Percentiles rank a stretch among this genome's conserved stretches.
Conservation (phyloP, 2,329 filamentous ascomycete species). For the Verticillium zaregamsianum region DNA sequence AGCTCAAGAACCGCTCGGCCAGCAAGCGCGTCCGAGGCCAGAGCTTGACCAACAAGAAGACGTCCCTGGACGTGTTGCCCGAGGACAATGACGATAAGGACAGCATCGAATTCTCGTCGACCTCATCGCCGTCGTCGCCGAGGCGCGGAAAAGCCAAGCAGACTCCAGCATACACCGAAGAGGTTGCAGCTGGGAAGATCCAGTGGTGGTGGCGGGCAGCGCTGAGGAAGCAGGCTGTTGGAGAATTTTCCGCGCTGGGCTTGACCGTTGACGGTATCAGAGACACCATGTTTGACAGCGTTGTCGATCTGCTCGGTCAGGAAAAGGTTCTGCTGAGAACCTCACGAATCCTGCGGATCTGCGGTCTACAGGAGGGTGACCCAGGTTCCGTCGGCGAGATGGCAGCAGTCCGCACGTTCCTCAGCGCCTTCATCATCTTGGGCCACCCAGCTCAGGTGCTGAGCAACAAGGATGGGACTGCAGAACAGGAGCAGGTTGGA, state of each 20-base stretch:
- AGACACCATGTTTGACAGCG: conserved; percentile 69
- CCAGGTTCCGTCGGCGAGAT: conserved; percentile 62
- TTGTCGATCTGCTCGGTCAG: conserved; percentile 63
- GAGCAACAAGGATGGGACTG: conserved; percentile 64
- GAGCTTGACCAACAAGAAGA: conserved; percentile 29
- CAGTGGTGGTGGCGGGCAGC: conserved; percentile 66
- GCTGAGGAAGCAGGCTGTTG: conserved; percentile 54
- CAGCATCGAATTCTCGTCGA: conserved; percentile 34
- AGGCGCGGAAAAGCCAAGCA: conserved; percentile 44
- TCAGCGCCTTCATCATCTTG: conserved; percentile 76
- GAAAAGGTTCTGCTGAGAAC: conserved; percentile 63
- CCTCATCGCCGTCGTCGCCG: conserved; percentile 26
- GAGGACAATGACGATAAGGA: conserved; percentile 32
- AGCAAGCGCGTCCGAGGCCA: conserved; percentile 49
- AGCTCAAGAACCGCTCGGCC: conserved; percentile 53
- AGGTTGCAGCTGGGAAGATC: conserved; percentile 61
- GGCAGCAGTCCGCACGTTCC: conserved; percentile 68
- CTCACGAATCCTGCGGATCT: conserved; percentile 63
- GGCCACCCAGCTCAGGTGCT: conserved; percentile 76
- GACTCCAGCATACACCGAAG: conserved; percentile 43
- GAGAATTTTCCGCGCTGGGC: conserved; percentile 61
- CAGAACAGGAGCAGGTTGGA: conserved; percentile 54
- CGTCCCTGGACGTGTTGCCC: not conserved
- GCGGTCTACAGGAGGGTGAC: conserved; percentile 64
- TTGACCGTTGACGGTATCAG: conserved; percentile 67